These are phyloP conservation scores for Aegilops umbellulata DNA, from an alignment of 176 grass and related monocot species.

Conservation along the genomic window DNA sequence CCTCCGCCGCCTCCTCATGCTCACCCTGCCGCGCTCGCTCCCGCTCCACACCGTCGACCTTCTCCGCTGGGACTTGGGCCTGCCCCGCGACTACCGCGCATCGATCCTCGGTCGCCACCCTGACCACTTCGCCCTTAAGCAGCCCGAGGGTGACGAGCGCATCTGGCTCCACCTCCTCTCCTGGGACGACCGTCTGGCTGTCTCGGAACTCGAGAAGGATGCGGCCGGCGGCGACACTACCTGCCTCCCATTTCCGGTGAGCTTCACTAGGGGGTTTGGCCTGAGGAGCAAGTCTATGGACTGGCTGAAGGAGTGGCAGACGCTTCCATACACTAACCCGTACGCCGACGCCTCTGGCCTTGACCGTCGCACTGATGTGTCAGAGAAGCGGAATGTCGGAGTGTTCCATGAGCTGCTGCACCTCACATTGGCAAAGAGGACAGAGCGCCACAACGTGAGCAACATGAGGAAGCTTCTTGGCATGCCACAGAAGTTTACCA, in stretches of 20 bases:
- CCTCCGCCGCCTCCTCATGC: slow-evolving; percentile 69
- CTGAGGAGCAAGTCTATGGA: slow-evolving; percentile 60
- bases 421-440: slow-evolving; percentile 72
- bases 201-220: slow-evolving; percentile 63
- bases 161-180: slow-evolving; percentile 72
- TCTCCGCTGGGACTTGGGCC: slow-evolving; percentile 78
- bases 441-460: slow-evolving; percentile 61
- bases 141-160: slow-evolving; percentile 61
- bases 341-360: slow-evolving; percentile 57
- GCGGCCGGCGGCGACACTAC: neutral
- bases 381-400: slow-evolving; percentile 67
- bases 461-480: slow-evolving; percentile 70
- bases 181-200: slow-evolving; percentile 57
- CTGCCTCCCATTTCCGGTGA: slow-evolving; percentile 66
- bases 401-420: slow-evolving; percentile 88
- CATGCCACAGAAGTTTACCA: slow-evolving; percentile 87
- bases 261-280: slow-evolving; percentile 61
- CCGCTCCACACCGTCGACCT: slow-evolving; percentile 77
- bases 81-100: slow-evolving; percentile 52
- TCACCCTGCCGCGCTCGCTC: slow-evolving; percentile 44
- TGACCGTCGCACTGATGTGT: slow-evolving; percentile 66
- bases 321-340: slow-evolving; percentile 64
- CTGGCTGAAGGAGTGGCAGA: slow-evolving; percentile 76
- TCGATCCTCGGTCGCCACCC: slow-evolving; percentile 51
- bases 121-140: slow-evolving; percentile 46